Evolutionary conservation across 768 basidiomycete species (phyloP), one percentile per base, ranked within the genome.

Genomic region (Lentinula raphanica): DNA sequence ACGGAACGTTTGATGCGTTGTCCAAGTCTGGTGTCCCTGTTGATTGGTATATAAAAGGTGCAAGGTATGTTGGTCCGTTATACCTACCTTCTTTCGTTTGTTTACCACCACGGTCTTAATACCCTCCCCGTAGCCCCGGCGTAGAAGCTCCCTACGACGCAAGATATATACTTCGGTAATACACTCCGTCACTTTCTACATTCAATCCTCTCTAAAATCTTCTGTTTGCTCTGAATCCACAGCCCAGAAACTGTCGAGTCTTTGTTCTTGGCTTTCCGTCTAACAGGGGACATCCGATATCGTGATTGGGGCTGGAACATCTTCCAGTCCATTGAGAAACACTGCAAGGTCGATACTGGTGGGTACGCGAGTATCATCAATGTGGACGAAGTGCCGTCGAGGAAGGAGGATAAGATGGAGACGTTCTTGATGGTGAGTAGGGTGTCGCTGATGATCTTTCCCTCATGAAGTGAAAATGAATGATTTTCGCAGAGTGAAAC

Each of bases 181-280:
- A 36, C n/a, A 45, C 44, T 29, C 44, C 42, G n/a, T n/a, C n/a
- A n/a, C n/a, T n/a, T n/a, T n/a, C n/a, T n/a, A n/a, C n/a, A n/a
- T n/a, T n/a, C n/a, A n/a, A n/a, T n/a, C 21, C 7, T 48, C 23
- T 46, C 17, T 54, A 13, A 54, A n/a, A 9, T n/a, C 35, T 38
- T 6, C 3, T n/a, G 4, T 8, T 17, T 5, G 4, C 9, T 23
- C 35, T 39, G 5, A 25, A 17, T 12, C 12, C 12, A 50, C 63
- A 88, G 92, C 6, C 95, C 95, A 2, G 95, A 98, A 75, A 98
- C 95, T 1, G 82, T 94, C 25, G 95, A 98, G 69, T 94, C 92
- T 0, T 83, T 97, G 39, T 96, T 98, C 78, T 75, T 94, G 44
- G 94, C 93, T 0, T 97, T 79, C 71, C 83, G 95, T n/a, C 76